Conservation (phyloP, 768 basidiomycete species). For the Pleurotus sapidus region DNA sequence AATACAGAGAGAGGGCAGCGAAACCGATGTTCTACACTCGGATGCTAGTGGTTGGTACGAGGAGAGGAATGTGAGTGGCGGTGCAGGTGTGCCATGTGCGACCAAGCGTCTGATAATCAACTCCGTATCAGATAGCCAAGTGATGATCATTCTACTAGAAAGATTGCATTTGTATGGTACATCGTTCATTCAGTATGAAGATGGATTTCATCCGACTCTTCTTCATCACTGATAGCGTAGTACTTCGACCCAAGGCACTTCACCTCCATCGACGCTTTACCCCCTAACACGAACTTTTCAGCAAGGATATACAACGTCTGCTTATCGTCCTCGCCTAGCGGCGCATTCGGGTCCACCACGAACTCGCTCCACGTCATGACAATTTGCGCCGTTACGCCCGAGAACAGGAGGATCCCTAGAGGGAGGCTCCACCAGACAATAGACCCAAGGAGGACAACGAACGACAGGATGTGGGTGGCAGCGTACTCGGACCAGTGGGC, state of each 20-base stretch:
- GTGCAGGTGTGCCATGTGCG: too few relatives aligned
- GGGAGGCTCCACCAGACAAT: conserved; percentile 25
- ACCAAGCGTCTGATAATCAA: too few relatives aligned
- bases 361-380: conserved; percentile 36
- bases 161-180: too few relatives aligned
- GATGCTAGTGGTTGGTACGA: too few relatives aligned
- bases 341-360: conserved; percentile 25
- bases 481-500: conserved; percentile 38
- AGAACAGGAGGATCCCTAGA: conserved; percentile 20
- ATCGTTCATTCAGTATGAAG: too few relatives aligned
- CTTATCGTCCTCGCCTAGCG: conserved; percentile 38
- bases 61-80: too few relatives aligned
- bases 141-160: too few relatives aligned
- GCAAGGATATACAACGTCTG: conserved; percentile 35
- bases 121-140: too few relatives aligned
- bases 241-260: neutral
- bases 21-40: too few relatives aligned
- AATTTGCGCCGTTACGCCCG: conserved; percentile 24
- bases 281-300: conserved; percentile 10
- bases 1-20: too few relatives aligned
- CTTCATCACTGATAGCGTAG: neutral
- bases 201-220: too few relatives aligned
- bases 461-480: conserved; percentile 33
- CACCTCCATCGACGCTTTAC: neutral
- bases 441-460: conserved; percentile 26